These are phyloP conservation scores for Diaporthe destruens DNA, from an alignment of 2,329 filamentous ascomycete species.

Conservation along the genomic window DNA sequence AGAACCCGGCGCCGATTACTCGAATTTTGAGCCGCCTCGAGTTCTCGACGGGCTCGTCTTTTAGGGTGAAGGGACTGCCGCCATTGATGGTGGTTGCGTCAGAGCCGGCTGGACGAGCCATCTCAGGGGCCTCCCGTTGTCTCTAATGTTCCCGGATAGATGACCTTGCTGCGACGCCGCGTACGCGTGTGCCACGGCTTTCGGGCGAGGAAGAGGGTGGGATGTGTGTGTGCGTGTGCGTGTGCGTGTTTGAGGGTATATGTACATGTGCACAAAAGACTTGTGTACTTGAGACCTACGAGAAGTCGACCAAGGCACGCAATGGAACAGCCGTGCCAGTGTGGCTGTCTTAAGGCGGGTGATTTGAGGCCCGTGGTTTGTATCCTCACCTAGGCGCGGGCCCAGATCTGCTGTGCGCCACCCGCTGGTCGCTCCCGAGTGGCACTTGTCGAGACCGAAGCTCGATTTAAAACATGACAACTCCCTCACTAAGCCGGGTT, in stretches of 20 bases:
- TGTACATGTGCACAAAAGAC: neutral
- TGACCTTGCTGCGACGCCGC: neutral
- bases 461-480: constrained; percentile 19
- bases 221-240: too few species aligned
- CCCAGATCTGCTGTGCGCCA: constrained; percentile 3
- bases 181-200: neutral
- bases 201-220: too few species aligned
- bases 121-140: neutral
- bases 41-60: constrained; percentile 50
- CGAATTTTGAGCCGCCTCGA: constrained; percentile 50
- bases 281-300: neutral
- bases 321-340: neutral
- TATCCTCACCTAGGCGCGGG: neutral
- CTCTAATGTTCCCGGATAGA: neutral
- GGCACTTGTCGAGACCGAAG: neutral
- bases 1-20: constrained; percentile 43
- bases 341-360: neutral
- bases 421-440: constrained; percentile 8
- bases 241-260: neutral
- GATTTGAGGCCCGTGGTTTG: constrained; percentile 4
- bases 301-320: neutral
- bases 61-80: constrained; percentile 44
- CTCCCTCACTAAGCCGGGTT: constrained; percentile 15
- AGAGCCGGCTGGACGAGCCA: constrained; percentile 5
- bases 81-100: constrained; percentile 9